A percentile compares a stretch with the other conserved stretches of the same genome.
phyloP scores from a whole-genome alignment of 2,329 filamentous ascomycete genomes.

The Seiridium unicorne region DNA sequence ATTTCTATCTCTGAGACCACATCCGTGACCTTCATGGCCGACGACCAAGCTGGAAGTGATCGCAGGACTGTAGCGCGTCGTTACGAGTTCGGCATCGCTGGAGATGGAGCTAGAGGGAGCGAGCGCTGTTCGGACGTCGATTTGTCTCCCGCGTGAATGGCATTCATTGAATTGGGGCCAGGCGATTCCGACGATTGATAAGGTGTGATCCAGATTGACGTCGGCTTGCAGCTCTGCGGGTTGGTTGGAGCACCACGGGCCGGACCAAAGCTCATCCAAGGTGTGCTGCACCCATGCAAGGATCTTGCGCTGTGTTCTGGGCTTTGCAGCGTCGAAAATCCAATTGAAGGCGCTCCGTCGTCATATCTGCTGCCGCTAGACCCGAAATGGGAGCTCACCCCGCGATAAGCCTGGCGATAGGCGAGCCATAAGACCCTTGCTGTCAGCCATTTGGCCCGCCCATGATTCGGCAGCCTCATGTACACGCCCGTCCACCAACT shows the following conservation, averaged over 20 bases:
- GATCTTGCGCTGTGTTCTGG: not conserved
- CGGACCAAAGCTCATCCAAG: not conserved
- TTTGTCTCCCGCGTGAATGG: not conserved
- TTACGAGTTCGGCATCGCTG: slow-evolving; percentile 24
- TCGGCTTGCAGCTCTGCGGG: slow-evolving; percentile 6
- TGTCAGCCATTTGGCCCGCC: not conserved
- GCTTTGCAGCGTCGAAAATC: not conserved
- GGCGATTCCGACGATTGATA: not conserved
- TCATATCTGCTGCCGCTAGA: slow-evolving; percentile 5
- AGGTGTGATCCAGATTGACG: not conserved
- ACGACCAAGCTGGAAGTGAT: slow-evolving; percentile 34
- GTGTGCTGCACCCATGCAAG: not conserved
- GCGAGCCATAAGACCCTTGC: not conserved
- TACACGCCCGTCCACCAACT: not conserved
- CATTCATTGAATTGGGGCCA: not conserved
- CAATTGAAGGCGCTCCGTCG: not conserved
- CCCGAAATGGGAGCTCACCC: not conserved
- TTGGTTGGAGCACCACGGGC: not conserved
- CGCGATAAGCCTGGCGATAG: not conserved
- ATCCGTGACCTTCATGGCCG: slow-evolving; percentile 45
- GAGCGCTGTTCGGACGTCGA: not conserved
- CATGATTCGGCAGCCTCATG: not conserved
- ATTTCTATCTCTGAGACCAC: slow-evolving; percentile 51
- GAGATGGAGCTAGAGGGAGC: not conserved
- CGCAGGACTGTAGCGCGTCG: slow-evolving; percentile 17